Conservation (phyloP, 2,329 filamentous ascomycete species). For the Falciphora oryzae region DNA sequence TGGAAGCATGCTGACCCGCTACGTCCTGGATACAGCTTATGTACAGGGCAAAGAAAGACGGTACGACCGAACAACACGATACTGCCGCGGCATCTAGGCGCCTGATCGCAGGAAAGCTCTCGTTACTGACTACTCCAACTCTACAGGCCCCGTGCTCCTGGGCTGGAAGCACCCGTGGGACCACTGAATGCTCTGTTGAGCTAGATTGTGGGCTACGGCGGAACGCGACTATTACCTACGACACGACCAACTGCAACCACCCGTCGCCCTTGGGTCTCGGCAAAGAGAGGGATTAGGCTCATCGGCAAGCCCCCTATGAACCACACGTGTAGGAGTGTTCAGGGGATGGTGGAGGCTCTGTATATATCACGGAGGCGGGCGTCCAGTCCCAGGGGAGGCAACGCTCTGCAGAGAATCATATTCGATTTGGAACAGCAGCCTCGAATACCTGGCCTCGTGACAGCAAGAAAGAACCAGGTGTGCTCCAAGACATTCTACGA, state of each 20-base stretch:
- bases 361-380: conserved; percentile 2
- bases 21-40: conserved; percentile 60
- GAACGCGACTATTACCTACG: not conserved
- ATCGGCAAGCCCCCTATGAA: too few relatives aligned
- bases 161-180: conserved; percentile 98
- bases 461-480: not conserved
- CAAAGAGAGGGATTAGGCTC: not conserved
- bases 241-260: not conserved
- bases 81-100: not conserved
- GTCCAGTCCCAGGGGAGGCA: not conserved
- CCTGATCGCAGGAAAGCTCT: not conserved
- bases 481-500: not conserved
- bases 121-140: conserved; percentile 14
- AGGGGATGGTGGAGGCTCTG: not conserved
- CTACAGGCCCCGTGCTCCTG: conserved; percentile 64
- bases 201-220: not conserved
- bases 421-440: too few relatives aligned
- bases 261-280: not conserved
- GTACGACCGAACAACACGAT: conserved; percentile 34
- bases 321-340: too few relatives aligned
- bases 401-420: not conserved
- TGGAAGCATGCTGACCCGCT: not conserved
- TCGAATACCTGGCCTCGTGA: too few relatives aligned
- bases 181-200: conserved; percentile 52
- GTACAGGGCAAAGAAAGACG: conserved; percentile 95